A percentile compares a stretch with the other conserved stretches of the same genome.
phyloP scores from a whole-genome alignment of 257 asterid species.

The Gentiana macrophylla region DNA sequence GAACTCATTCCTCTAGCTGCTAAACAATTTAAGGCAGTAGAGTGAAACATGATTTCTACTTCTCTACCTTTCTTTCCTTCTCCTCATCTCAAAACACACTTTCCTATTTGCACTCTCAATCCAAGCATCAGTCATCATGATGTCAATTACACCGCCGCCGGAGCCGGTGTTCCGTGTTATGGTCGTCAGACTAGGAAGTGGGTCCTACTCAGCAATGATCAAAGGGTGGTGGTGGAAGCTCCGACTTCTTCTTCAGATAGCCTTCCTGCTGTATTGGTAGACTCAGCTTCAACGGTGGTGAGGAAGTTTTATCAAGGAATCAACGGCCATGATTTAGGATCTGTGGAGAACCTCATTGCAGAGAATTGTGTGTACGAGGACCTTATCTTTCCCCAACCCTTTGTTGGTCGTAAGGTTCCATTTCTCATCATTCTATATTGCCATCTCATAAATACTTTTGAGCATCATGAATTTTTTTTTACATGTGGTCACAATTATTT shows the following conservation, averaged over 20 bases:
- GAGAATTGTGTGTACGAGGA: slow-evolving; percentile 72
- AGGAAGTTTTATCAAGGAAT: slow-evolving; percentile 66
- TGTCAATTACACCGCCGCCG: not conserved
- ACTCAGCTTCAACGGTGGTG: slow-evolving; percentile 51
- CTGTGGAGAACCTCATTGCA: slow-evolving; percentile 52
- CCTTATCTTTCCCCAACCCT: slow-evolving; percentile 56
- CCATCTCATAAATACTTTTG: too few species aligned
- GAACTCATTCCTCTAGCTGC: too few species aligned
- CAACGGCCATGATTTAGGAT: slow-evolving; percentile 56
- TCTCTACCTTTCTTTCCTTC: too few species aligned
- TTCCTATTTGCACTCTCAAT: too few species aligned
- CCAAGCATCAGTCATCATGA: too few species aligned
- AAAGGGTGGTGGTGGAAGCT: slow-evolving; percentile 18
- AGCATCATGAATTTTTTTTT: too few species aligned
- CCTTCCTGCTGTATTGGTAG: slow-evolving; percentile 2
- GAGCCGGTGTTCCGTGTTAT: not conserved
- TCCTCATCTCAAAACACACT: too few species aligned
- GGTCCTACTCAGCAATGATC: slow-evolving; percentile 14
- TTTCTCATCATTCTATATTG: too few species aligned
- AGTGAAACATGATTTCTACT: too few species aligned
- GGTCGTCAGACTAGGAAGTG: slow-evolving; percentile 4
- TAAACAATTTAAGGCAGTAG: too few species aligned
- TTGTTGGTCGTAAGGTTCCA: slow-evolving; percentile 73
- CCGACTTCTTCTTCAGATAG: slow-evolving; percentile 3
- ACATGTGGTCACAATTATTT: too few species aligned